phyloP scores from a whole-genome alignment of 176 grass and related monocot species.

The Musa acuminata region DNA sequence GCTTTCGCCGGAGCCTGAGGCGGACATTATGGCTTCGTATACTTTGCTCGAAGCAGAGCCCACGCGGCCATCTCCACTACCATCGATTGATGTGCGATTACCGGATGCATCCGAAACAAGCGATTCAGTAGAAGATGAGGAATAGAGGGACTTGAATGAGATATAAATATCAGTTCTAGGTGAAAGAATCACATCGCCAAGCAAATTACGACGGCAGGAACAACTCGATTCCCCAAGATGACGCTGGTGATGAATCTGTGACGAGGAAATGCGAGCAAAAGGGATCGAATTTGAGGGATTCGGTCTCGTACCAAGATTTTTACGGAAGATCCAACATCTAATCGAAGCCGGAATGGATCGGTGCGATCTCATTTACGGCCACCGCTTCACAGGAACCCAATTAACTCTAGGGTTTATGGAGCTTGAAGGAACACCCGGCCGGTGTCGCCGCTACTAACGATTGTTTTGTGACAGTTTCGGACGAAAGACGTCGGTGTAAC shows the following conservation, averaged over 20 bases:
- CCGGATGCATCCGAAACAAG: constrained; percentile 9
- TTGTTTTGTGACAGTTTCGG: background rate
- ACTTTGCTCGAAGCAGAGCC: constrained; percentile 14
- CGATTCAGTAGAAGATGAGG: constrained; percentile 1
- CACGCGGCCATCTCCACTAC: background rate
- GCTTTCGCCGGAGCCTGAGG: constrained; percentile 1
- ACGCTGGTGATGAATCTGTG: background rate
- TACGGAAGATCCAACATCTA: background rate
- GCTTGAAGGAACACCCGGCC: background rate
- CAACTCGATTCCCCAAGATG: background rate
- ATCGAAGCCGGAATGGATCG: background rate
- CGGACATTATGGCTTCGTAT: constrained; percentile 28
- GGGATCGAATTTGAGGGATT: background rate
- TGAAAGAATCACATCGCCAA: background rate
- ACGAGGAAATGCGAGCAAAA: background rate
- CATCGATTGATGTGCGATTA: constrained; percentile 7
- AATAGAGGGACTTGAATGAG: constrained; percentile 12
- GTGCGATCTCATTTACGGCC: background rate
- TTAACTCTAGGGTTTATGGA: background rate
- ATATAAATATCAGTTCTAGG: background rate
- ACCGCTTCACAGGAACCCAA: background rate
- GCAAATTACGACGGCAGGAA: background rate
- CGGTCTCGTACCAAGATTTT: background rate
- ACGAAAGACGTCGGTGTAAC: background rate
- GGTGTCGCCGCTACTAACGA: background rate